These are phyloP conservation scores for Avicennia marina DNA, from an alignment of 257 asterid genomes.

Conservation along the genomic window DNA sequence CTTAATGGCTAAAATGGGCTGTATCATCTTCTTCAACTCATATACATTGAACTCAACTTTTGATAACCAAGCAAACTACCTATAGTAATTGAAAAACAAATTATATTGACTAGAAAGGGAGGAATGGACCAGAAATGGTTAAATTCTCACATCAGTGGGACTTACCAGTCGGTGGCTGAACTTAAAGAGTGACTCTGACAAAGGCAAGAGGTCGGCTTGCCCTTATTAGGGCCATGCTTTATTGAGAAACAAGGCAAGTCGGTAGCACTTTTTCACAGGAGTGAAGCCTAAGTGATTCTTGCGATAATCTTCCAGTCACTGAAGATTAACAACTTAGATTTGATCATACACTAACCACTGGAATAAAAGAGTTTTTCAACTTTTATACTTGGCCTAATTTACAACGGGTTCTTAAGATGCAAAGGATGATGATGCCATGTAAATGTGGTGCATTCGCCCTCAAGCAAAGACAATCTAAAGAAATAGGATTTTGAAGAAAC, in stretches of 20 bases:
- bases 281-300: slow-evolving; percentile 28
- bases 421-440: no score
- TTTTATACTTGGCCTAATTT: slow-evolving; percentile 27
- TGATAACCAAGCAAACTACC: neutral
- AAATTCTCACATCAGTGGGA: slow-evolving; percentile 11
- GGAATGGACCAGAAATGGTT: no score
- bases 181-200: slow-evolving; percentile 58
- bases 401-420: neutral
- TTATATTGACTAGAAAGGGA: slow-evolving; percentile 1
- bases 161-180: slow-evolving; percentile 41
- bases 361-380: neutral
- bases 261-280: slow-evolving; percentile 22
- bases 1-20: neutral
- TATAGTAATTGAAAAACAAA: neutral
- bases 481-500: no score
- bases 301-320: no score
- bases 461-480: no score
- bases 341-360: neutral
- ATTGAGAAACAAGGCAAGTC: slow-evolving; percentile 14
- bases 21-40: neutral
- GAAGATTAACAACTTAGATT: no score
- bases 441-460: no score
- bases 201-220: slow-evolving; percentile 27
- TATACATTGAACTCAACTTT: neutral
- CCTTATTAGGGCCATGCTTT: slow-evolving; percentile 33